Evolutionary conservation across 2,329 filamentous ascomycete genomes (phyloP).

Genomic region (Colletotrichum brevisporum): DNA sequence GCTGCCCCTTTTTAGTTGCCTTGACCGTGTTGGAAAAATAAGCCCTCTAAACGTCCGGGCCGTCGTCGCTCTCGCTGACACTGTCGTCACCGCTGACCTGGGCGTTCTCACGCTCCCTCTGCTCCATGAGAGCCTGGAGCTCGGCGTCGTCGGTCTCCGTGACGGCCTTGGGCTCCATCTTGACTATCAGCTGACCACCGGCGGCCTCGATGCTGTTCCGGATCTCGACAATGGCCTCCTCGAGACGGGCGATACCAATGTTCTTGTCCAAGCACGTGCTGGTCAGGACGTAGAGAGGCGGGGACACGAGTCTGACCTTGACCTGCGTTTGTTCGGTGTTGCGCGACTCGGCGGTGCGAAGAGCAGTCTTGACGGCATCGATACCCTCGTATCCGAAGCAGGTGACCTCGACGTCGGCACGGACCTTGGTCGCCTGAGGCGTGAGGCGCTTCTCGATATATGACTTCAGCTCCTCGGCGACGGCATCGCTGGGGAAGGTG

Average conservation of each 20-base stretch:
- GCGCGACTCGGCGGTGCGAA: slow-evolving; percentile 90
- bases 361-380: slow-evolving; percentile 94
- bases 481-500: slow-evolving; percentile 86
- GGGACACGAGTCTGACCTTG: slow-evolving; percentile 98
- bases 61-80: slow-evolving; percentile 94
- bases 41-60: slow-evolving; percentile 52
- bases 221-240: slow-evolving; percentile 92
- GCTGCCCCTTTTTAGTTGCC: slow-evolving; percentile 37
- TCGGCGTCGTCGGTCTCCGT: slow-evolving; percentile 99
- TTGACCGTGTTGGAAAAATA: slow-evolving; percentile 51
- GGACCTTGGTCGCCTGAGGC: slow-evolving; percentile 98
- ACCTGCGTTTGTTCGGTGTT: slow-evolving; percentile 95
- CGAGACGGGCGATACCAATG: slow-evolving; percentile 84
- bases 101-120: slow-evolving; percentile 96
- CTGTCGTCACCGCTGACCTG: slow-evolving; percentile 99
- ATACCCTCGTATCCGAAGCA: slow-evolving; percentile 98
- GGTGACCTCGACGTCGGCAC: slow-evolving; percentile 96
- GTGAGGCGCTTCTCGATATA: slow-evolving; percentile 99
- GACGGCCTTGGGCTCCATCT: slow-evolving; percentile 99
- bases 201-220: slow-evolving; percentile 82
- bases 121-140: slow-evolving; percentile 98
- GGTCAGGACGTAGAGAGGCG: slow-evolving; percentile 95
- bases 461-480: slow-evolving; percentile 89
- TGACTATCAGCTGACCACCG: slow-evolving; percentile 86
- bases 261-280: slow-evolving; percentile 96